phyloP scores from a whole-genome alignment of 1,139 yeast species.

The Candida glucosophila region DNA sequence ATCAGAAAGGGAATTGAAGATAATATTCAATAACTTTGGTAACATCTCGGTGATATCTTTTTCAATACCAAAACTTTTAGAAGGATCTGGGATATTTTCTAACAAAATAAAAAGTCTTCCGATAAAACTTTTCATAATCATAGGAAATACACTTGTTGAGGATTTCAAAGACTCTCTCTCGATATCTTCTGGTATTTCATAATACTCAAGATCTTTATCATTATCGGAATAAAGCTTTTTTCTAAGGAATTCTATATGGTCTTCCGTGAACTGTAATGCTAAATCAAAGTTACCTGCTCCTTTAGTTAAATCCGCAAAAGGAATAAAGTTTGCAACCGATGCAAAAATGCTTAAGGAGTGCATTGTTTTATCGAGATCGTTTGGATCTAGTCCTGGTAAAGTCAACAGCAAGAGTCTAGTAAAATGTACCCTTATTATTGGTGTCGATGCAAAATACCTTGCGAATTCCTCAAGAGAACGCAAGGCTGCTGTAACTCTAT shows the following conservation, averaged over 20 bases:
- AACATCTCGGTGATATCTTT: constrained; percentile 46
- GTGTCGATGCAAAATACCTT: constrained; percentile 58
- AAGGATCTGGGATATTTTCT: constrained; percentile 69
- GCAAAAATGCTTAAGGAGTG: constrained; percentile 65
- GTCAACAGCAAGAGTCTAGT: constrained; percentile 64
- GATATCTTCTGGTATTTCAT: constrained; percentile 29
- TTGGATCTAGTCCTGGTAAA: constrained; percentile 80
- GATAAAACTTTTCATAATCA: constrained; percentile 49
- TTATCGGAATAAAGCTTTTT: constrained; percentile 16
- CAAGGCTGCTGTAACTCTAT: constrained; percentile 69
- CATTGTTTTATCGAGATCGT: constrained; percentile 71
- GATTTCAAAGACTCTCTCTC: constrained; percentile 58
- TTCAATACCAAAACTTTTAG: constrained; percentile 38
- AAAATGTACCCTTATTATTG: constrained; percentile 68
- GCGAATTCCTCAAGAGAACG: constrained; percentile 59
- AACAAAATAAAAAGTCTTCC: constrained; percentile 56
- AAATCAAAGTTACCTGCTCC: constrained; percentile 41
- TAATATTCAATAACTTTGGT: constrained; percentile 58
- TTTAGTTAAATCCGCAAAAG: constrained; percentile 48
- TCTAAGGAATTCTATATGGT: constrained; percentile 48
- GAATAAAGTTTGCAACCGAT: constrained; percentile 64
- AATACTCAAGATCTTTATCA: constrained; percentile 5
- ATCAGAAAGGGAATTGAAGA: constrained; percentile 65
- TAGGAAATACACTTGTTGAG: constrained; percentile 65
- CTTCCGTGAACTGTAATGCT: constrained; percentile 67